These are phyloP conservation scores for Clitoria ternatea DNA, from an alignment of 306 rosid species.

Conservation along the genomic window DNA sequence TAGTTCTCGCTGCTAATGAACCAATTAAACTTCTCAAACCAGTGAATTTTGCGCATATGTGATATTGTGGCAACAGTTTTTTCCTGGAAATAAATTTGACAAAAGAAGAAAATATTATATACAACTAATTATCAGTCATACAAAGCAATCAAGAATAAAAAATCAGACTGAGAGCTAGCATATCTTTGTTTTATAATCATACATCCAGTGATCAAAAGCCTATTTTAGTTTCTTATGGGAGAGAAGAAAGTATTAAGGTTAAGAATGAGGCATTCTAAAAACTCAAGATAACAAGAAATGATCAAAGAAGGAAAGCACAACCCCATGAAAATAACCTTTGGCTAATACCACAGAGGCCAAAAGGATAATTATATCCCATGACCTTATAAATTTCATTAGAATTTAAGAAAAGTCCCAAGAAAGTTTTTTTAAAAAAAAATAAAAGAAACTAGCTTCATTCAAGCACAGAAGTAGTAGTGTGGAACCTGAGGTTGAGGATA, in stretches of 20 bases:
- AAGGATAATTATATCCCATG: neutral
- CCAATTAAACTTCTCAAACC: slow-evolving; percentile 99
- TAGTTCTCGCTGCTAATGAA: slow-evolving; percentile 97
- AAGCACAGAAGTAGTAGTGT: neutral
- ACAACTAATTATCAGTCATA: neutral
- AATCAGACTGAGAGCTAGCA: neutral
- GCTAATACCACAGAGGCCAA: neutral
- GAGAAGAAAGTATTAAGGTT: neutral
- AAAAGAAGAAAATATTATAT: neutral
- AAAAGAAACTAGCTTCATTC: neutral
- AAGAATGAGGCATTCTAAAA: slow-evolving; percentile 6
- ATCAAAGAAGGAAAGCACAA: neutral
- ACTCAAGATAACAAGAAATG: neutral
- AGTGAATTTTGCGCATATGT: slow-evolving; percentile 97
- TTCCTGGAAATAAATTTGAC: slow-evolving; percentile 59
- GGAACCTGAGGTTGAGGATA: neutral
- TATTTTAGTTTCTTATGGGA: neutral
- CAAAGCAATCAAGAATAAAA: slow-evolving; percentile 6
- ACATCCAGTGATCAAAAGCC: neutral
- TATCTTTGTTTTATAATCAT: neutral
- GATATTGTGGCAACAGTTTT: slow-evolving; percentile 87
- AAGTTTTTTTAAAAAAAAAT: neutral
- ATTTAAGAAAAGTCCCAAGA: neutral
- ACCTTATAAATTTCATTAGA: neutral
- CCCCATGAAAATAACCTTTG: neutral